A percentile compares a stretch with the other conserved stretches of the same genome.
Conservation (phyloP, 306 rosid genomes). For the Vachellia pachyceras region DNA sequence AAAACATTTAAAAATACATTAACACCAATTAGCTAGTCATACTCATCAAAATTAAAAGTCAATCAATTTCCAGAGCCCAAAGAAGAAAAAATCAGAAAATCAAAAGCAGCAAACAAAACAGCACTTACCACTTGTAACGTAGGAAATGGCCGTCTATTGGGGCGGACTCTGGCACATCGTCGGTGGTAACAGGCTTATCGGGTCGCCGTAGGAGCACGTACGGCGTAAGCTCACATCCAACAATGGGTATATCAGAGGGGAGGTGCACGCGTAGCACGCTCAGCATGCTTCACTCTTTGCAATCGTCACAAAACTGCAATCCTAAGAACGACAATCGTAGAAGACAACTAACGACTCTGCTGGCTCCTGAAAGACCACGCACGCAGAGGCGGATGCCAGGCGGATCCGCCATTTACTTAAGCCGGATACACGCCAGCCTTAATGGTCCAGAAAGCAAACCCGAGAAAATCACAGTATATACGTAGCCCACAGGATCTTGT, state of each 20-base stretch:
- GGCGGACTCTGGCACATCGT: constrained; percentile 76
- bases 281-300: constrained; percentile 90
- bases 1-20: too few species aligned
- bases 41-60: not conserved
- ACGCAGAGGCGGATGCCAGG: constrained; percentile 64
- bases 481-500: constrained; percentile 48
- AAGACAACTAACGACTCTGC: constrained; percentile 35
- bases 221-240: constrained; percentile 99
- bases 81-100: not conserved
- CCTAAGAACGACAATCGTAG: constrained; percentile 51
- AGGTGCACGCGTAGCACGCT: constrained; percentile 98
- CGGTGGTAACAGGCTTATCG: constrained; percentile 70
- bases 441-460: constrained; percentile 40
- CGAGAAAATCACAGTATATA: constrained; percentile 27
- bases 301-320: constrained; percentile 52
- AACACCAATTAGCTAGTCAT: constrained; percentile 9
- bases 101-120: not conserved
- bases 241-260: constrained; percentile 98
- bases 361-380: constrained; percentile 41
- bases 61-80: constrained; percentile 3
- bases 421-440: constrained; percentile 83
- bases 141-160: constrained; percentile 85
- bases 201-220: constrained; percentile 93
- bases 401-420: constrained; percentile 94
- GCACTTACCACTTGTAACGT: constrained; percentile 90